Conservation (phyloP, 1,284 basidiomycete genomes). For the Cutaneotrichosporon spelunceum region DNA sequence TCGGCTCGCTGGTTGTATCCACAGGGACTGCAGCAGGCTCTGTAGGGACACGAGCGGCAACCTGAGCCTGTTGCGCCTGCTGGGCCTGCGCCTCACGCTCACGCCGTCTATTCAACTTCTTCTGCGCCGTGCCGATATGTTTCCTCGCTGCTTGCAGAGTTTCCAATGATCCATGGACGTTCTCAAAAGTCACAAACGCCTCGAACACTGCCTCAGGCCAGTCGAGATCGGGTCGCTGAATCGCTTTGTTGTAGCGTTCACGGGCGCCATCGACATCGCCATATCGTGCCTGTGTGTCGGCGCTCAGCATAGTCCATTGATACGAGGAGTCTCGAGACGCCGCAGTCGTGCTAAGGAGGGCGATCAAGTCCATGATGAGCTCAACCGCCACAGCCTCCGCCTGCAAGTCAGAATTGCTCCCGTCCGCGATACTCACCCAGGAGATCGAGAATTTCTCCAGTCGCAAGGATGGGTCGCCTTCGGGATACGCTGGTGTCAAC, state of each 20-base stretch:
- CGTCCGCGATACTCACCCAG: slow-evolving; percentile 58
- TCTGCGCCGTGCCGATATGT: slow-evolving; percentile 64
- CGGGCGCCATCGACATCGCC: slow-evolving; percentile 62
- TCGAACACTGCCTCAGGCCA: slow-evolving; percentile 92
- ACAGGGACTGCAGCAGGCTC: slow-evolving; percentile 5
- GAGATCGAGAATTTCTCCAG: slow-evolving; percentile 76
- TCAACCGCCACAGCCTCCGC: slow-evolving; percentile 34
- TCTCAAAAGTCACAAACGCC: slow-evolving; percentile 80
- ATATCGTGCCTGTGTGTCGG: slow-evolving; percentile 54
- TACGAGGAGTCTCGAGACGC: slow-evolving; percentile 33
- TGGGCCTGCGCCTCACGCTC: slow-evolving; percentile 58
- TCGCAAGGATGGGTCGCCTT: slow-evolving; percentile 62
- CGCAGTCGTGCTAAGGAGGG: slow-evolving; percentile 29
- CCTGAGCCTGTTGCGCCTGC: slow-evolving; percentile 17
- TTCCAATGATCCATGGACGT: slow-evolving; percentile 69
- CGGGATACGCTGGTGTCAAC: slow-evolving; percentile 45
- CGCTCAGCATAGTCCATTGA: slow-evolving; percentile 30
- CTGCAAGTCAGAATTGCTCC: slow-evolving; percentile 16
- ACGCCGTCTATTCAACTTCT: slow-evolving; percentile 62
- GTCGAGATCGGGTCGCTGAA: slow-evolving; percentile 63
- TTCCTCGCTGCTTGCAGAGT: slow-evolving; percentile 67
- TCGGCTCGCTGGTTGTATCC: not conserved
- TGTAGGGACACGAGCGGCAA: slow-evolving; percentile 1
- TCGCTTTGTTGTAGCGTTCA: slow-evolving; percentile 62
- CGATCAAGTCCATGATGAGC: slow-evolving; percentile 29